phyloP scores from a whole-genome alignment of 768 basidiomycete genomes.

The Termitomyces sp. region DNA sequence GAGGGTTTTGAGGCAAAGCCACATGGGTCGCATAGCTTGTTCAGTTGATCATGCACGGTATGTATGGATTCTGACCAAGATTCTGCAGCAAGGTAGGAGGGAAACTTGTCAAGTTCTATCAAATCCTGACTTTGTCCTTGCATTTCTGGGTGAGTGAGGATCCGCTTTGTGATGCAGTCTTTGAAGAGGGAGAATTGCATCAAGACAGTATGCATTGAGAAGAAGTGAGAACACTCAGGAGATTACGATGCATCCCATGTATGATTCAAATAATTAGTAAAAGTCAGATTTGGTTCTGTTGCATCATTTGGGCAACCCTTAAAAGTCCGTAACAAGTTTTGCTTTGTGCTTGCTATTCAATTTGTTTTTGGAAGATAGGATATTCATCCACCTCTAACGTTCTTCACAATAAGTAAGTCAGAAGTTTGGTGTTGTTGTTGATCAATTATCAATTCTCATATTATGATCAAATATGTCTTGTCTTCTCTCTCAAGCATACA shows the following conservation, averaged over 20 bases:
- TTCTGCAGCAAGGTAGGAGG: constrained; percentile 45
- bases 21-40: no score
- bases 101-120: constrained; percentile 44
- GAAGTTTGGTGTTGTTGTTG: background rate
- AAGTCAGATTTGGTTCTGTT: background rate
- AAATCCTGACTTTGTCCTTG: constrained; percentile 13
- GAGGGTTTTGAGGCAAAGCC: no score
- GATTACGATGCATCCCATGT: no score
- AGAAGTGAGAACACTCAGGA: background rate
- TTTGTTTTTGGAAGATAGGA: no score
- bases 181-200: constrained; percentile 26
- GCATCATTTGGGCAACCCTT: background rate
- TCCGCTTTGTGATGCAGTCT: constrained; percentile 36
- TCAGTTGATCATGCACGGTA: no score
- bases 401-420: no score
- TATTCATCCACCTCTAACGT: background rate
- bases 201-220: background rate
- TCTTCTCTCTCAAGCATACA: background rate
- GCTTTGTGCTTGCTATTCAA: no score
- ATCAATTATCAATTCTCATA: background rate
- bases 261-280: background rate
- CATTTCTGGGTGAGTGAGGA: constrained; percentile 25
- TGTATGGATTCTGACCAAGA: constrained; percentile 33
- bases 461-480: background rate
- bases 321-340: background rate